Evolutionary conservation across 805 yeast genomes (phyloP).

Genomic region (Metschnikowia drakensbergensis): DNA sequence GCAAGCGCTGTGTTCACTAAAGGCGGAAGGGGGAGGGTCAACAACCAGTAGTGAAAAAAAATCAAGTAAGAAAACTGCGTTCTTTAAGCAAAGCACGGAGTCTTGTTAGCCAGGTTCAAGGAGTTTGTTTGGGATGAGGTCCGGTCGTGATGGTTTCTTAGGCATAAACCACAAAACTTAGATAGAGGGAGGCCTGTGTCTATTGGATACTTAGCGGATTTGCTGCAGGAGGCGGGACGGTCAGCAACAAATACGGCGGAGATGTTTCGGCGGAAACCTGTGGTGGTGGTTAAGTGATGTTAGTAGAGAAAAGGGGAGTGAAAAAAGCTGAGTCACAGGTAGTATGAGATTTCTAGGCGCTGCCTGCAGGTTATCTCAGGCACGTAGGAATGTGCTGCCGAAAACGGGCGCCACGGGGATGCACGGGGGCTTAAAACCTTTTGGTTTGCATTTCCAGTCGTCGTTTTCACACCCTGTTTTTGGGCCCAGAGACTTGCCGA

Average conservation of each 20-base stretch:
- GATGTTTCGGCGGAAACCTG: not conserved
- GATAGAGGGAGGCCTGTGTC: not conserved
- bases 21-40: slow-evolving; percentile 37
- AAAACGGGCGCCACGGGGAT: not conserved
- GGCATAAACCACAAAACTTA: slow-evolving; percentile 34
- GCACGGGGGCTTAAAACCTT: no score
- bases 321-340: slow-evolving; percentile 2
- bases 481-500: no score
- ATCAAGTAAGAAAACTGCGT: not conserved
- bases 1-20: slow-evolving; percentile 15
- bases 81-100: not conserved
- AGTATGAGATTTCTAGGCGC: not conserved
- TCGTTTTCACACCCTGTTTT: no score
- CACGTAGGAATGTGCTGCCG: not conserved
- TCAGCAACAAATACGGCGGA: not conserved
- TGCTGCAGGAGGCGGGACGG: not conserved
- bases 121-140: slow-evolving; percentile 24
- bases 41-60: slow-evolving; percentile 29
- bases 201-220: not conserved
- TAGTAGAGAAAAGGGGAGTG: not conserved
- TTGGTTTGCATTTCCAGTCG: no score
- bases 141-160: slow-evolving; percentile 43
- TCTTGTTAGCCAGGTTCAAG: slow-evolving; percentile 45
- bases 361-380: slow-evolving; percentile 1
- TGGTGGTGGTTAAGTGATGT: not conserved